Evolutionary conservation across 805 yeast genomes (phyloP).

Genomic region (Limtongia smithiae): DNA sequence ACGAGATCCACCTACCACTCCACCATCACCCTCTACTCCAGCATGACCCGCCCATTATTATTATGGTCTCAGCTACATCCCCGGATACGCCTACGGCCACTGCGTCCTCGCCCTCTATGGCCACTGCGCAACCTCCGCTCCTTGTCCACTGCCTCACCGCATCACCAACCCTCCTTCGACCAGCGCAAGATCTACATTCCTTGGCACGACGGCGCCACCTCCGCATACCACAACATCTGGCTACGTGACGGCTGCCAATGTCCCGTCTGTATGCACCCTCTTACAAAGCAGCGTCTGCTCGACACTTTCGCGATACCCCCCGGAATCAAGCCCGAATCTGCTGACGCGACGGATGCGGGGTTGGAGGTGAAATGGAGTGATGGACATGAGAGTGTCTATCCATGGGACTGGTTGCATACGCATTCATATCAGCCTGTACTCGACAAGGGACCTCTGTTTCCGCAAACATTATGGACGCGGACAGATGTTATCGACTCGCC

Average conservation of each 20-base stretch:
- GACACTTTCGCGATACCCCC: slow-evolving; percentile 48
- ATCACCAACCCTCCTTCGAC: slow-evolving; percentile 30
- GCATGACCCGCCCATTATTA: too few species aligned
- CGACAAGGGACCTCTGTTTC: slow-evolving; percentile 34
- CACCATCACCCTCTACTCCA: too few species aligned
- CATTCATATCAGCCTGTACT: slow-evolving; percentile 54
- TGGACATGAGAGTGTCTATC: slow-evolving; percentile 42
- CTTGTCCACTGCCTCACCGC: slow-evolving; percentile 24
- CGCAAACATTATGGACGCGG: slow-evolving; percentile 35
- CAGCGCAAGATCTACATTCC: slow-evolving; percentile 30
- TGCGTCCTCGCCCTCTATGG: too few species aligned
- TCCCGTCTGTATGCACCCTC: slow-evolving; percentile 48
- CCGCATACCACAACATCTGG: slow-evolving; percentile 52
- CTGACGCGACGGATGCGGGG: slow-evolving; percentile 19
- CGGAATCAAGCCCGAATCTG: slow-evolving; percentile 33
- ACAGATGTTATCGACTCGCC: slow-evolving; percentile 39
- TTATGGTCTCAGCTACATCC: too few species aligned
- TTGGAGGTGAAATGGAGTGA: slow-evolving; percentile 41
- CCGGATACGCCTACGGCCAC: too few species aligned
- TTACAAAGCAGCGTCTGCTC: slow-evolving; percentile 57
- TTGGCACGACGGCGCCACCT: slow-evolving; percentile 34
- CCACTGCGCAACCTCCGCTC: too few species aligned
- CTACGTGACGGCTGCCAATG: slow-evolving; percentile 64
- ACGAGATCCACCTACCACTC: too few species aligned
- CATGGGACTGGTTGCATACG: slow-evolving; percentile 44